Evolutionary conservation across 1,139 yeast species (phyloP).

Genomic region (Pichia sp.): DNA sequence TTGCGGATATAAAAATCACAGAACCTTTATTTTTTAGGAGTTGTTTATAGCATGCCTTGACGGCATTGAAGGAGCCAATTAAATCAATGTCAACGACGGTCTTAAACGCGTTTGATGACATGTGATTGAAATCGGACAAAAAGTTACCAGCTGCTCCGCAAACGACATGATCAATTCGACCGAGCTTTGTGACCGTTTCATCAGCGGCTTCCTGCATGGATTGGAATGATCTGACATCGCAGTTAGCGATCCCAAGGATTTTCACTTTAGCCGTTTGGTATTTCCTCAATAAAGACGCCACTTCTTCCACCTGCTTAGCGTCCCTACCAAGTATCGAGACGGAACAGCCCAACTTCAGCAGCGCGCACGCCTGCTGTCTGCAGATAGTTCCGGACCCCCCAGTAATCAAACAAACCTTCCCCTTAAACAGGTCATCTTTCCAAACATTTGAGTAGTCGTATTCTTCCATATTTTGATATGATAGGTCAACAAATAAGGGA

Average conservation of each 20-base stretch:
- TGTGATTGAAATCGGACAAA: conserved; percentile 65
- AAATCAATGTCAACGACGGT: conserved; percentile 79
- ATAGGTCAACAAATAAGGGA: too few relatives aligned
- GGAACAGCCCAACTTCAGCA: conserved; percentile 74
- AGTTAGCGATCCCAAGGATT: conserved; percentile 59
- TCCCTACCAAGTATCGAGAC: conserved; percentile 84
- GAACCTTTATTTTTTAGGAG: conserved; percentile 57
- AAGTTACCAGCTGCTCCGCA: conserved; percentile 98
- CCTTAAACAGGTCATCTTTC: conserved; percentile 61
- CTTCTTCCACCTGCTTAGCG: conserved; percentile 49
- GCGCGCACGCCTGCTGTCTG: conserved; percentile 75
- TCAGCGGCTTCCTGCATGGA: conserved; percentile 55
- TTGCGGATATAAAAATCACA: conserved; percentile 75
- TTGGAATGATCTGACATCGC: conserved; percentile 68
- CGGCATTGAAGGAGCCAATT: conserved; percentile 80
- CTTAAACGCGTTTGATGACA: conserved; percentile 80
- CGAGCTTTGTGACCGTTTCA: conserved; percentile 54
- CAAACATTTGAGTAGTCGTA: conserved; percentile 16
- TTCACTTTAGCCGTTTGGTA: conserved; percentile 34
- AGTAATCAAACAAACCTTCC: conserved; percentile 82
- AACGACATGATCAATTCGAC: conserved; percentile 73
- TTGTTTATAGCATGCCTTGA: conserved; percentile 67
- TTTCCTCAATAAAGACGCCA: conserved; percentile 61
- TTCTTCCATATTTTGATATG: conserved; percentile 7
- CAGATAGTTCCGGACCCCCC: conserved; percentile 96